Evolutionary conservation across 176 grass and related monocot genomes (phyloP).

Genomic region (Avena sativa): DNA sequence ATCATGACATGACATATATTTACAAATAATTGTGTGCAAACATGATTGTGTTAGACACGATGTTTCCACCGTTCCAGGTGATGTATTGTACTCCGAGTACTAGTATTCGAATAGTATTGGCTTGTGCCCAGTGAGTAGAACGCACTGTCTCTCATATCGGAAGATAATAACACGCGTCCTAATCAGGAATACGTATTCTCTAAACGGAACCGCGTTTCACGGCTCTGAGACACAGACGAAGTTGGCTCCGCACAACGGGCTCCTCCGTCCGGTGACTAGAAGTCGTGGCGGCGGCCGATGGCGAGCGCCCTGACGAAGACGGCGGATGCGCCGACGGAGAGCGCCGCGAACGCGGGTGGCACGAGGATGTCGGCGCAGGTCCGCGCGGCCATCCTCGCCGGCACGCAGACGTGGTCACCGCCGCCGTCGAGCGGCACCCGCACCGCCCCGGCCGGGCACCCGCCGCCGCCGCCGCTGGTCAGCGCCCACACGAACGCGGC

Average conservation of each 20-base stretch:
- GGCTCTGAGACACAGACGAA: not conserved
- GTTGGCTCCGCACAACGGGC: not conserved
- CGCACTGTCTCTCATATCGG: too few relatives aligned
- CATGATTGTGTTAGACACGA: not conserved
- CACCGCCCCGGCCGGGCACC: constrained; percentile 45
- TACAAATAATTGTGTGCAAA: too few relatives aligned
- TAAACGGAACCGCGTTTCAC: not conserved
- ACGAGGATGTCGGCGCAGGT: constrained; percentile 63
- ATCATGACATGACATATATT: not conserved
- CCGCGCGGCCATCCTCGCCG: constrained; percentile 49
- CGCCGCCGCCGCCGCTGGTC: not conserved
- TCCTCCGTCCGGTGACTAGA: not conserved
- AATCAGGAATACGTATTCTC: not conserved
- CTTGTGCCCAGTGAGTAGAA: not conserved
- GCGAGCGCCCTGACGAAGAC: constrained; percentile 74
- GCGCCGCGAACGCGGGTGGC: constrained; percentile 72
- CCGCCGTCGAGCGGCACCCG: constrained; percentile 67
- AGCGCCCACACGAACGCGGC: constrained; percentile 80
- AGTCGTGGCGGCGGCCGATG: constrained; percentile 43
- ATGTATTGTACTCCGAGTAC: not conserved
- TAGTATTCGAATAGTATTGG: too few relatives aligned
- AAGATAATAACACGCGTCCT: not conserved
- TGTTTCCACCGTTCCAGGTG: not conserved
- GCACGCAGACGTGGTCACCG: constrained; percentile 60
- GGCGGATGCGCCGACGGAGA: constrained; percentile 79